Evolutionary conservation across 192 early-diverging fungal genomes (phyloP).

Genomic region (Glomus cerebriforme): DNA sequence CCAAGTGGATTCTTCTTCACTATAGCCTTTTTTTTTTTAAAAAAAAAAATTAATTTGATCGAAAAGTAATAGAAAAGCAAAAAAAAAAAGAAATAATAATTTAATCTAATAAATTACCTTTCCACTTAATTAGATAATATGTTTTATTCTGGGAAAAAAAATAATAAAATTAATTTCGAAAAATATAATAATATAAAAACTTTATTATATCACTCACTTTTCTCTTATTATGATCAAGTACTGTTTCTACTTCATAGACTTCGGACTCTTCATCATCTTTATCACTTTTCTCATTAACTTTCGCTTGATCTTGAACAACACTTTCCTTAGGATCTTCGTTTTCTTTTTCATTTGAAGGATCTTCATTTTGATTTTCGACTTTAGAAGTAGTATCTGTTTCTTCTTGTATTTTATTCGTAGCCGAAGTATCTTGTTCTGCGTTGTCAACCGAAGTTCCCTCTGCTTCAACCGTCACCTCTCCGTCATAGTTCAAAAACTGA

Average conservation of each 20-base stretch:
- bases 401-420: neutral
- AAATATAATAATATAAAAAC: neutral
- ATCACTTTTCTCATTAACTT: neutral
- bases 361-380: neutral
- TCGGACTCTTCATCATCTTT: neutral
- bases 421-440: neutral
- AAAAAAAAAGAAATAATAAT: neutral
- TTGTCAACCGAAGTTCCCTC: neutral
- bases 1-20: slow-evolving; percentile 24
- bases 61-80: neutral
- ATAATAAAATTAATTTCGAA: neutral
- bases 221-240: neutral
- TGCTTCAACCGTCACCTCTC: neutral
- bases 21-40: slow-evolving; percentile 7
- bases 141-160: neutral
- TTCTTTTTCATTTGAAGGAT: neutral
- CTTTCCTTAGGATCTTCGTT: neutral
- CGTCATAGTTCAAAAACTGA: neutral
- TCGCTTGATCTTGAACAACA: neutral
- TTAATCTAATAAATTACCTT: slow-evolving; percentile 29
- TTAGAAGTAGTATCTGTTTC: neutral
- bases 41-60: no score
- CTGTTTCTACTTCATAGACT: neutral
- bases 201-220: neutral
- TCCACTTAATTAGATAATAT: slow-evolving; percentile 29